phyloP scores from a whole-genome alignment of 2,329 filamentous ascomycete genomes.

The Passalora sequoiae region DNA sequence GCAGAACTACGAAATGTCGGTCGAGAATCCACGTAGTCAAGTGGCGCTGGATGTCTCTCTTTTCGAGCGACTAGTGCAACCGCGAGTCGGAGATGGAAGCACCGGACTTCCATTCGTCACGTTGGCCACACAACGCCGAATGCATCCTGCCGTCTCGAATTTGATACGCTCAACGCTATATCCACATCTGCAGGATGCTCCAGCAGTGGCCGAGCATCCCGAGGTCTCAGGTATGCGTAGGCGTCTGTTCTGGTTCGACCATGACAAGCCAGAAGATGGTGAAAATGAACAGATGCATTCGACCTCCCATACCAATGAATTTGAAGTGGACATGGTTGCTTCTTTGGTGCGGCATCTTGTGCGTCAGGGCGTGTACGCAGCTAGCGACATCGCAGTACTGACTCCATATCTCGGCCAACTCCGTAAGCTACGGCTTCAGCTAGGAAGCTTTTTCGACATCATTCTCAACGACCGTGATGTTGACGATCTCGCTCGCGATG shows the following conservation, averaged over 20 bases:
- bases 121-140: conserved; percentile 58
- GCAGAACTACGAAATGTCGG: conserved; percentile 47
- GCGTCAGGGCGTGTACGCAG: conserved; percentile 56
- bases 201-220: conserved; percentile 1
- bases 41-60: conserved; percentile 55
- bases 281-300: conserved; percentile 16
- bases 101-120: conserved; percentile 27
- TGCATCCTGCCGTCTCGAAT: conserved; percentile 58
- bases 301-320: conserved; percentile 50
- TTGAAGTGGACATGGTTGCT: conserved; percentile 59
- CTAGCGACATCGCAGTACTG: conserved; percentile 62
- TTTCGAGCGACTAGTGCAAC: conserved; percentile 59
- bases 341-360: conserved; percentile 61
- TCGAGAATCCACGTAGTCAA: conserved; percentile 38
- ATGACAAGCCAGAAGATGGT: conserved; percentile 45
- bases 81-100: conserved; percentile 49
- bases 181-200: conserved; percentile 50
- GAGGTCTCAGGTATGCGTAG: conserved; percentile 49
- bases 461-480: conserved; percentile 53
- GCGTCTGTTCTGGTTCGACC: conserved; percentile 59
- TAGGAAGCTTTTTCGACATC: conserved; percentile 33
- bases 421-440: conserved; percentile 42
- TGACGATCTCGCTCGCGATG: conserved; percentile 10
- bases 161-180: conserved; percentile 58
- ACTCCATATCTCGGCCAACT: conserved; percentile 61